Conservation (phyloP, 805 yeast genomes). For the Wickerhamiella vanderwaltii region DNA sequence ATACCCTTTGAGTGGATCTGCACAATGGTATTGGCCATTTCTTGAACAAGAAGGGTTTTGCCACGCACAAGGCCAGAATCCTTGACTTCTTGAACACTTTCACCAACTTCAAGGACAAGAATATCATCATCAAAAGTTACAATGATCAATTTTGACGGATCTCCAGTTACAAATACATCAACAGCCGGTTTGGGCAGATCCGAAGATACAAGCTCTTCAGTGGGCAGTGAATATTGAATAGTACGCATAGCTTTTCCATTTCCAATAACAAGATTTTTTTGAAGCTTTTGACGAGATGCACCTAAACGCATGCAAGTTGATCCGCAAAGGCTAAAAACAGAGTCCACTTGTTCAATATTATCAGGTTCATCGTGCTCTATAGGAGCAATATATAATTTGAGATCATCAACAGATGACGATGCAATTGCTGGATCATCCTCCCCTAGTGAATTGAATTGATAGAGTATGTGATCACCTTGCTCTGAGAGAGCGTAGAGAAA, state of each 20-base stretch:
- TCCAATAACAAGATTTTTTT: background rate
- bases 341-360: constrained; percentile 4
- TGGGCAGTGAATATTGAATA: constrained; percentile 46
- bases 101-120: constrained; percentile 64
- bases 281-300: constrained; percentile 6
- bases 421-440: constrained; percentile 31
- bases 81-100: constrained; percentile 60
- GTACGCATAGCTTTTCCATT: constrained; percentile 30
- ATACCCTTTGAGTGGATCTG: constrained; percentile 68
- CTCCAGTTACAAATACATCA: constrained; percentile 46
- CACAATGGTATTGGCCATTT: constrained; percentile 54
- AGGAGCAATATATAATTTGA: background rate
- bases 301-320: constrained; percentile 1
- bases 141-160: constrained; percentile 43
- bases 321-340: background rate
- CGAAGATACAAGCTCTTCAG: constrained; percentile 55
- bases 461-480: constrained; percentile 50
- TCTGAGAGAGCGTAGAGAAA: constrained; percentile 58
- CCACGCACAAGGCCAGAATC: constrained; percentile 48
- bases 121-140: constrained; percentile 57
- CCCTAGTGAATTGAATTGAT: constrained; percentile 70
- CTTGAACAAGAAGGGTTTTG: constrained; percentile 56
- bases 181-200: constrained; percentile 53
- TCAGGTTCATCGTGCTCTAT: constrained; percentile 15
- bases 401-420: background rate